phyloP scores from a whole-genome alignment of 179 eudicot genomes.

The Sideroxylon spinosum region DNA sequence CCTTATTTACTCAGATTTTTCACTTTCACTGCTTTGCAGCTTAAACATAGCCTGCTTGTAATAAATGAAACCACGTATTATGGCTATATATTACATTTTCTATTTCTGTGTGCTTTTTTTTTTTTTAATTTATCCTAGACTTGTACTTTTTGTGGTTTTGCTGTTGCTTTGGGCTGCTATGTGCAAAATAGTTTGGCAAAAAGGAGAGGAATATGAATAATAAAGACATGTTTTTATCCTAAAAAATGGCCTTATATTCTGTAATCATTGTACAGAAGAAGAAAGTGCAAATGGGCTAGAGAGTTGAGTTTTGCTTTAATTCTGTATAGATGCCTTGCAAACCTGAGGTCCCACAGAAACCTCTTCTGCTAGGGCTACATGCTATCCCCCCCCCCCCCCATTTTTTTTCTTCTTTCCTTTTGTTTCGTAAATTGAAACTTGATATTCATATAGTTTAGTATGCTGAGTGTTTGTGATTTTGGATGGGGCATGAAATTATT shows the following conservation, averaged over 20 bases:
- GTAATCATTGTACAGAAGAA: not conserved
- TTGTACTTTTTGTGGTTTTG: not conserved
- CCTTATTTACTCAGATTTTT: too few relatives aligned
- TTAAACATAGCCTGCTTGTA: too few relatives aligned
- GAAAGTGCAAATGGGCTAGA: not conserved
- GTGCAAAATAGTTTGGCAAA: not conserved
- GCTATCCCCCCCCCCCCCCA: too few relatives aligned
- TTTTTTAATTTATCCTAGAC: not conserved
- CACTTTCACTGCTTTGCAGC: too few relatives aligned
- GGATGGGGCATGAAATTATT: not conserved
- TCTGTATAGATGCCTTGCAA: not conserved
- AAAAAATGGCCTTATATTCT: not conserved
- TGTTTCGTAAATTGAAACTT: not conserved
- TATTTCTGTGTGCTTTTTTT: not conserved
- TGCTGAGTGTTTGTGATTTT: not conserved
- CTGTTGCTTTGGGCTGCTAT: not conserved
- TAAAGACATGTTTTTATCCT: not conserved
- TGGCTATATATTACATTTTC: not conserved
- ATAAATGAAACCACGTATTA: too few relatives aligned
- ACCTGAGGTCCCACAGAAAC: not conserved
- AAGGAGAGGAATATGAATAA: not conserved
- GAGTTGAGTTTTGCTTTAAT: not conserved
- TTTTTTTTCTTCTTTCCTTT: not conserved
- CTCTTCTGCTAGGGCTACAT: not conserved
- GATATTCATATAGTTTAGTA: not conserved